Evolutionary conservation across 2,329 filamentous ascomycete genomes (phyloP), one percentile per base, ranked within the genome.

Genomic region (Pseudocercospora crystallina): DNA sequence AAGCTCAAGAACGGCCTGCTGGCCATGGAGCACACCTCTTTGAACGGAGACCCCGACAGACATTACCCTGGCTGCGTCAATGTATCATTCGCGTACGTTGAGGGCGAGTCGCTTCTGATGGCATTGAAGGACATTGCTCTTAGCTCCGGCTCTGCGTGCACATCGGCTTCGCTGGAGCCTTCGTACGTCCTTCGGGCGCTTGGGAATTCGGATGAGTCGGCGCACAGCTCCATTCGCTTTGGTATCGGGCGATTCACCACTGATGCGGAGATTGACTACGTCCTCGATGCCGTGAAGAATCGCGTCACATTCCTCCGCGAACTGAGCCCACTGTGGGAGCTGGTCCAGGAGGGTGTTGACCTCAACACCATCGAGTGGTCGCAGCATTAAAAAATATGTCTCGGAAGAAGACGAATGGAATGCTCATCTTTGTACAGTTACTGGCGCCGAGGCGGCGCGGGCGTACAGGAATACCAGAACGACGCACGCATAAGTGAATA

Each of bases 31-130:
- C 94, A 99, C 73, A 96, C 94, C 2, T 82, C 80, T 8, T 85
- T 96, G 62, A 99, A 99, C 65, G 94, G 94, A 43, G 90, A 94
- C 62, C 80, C 85, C 2, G 73, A 86, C 4, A 80, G 83, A 45
- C 95, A 95, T 71, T 99, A 99, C 69, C 90, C 94, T 2, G 94
- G 94, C 57, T 99, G 94, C 64, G 92, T 99, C 55, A 99, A 99
- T 71, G 88, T 99, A 9, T 99, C 94, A 0, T 99, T 99, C 67
- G 92, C 94, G 31, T 99, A 99, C 65, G 90, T 99, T 4, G 94
- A 99, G 73, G 94, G 94, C 61, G 94, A 99, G 73, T 97, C 94
- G 2, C 85, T 99, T 1, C 80, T 99, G 57, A 99, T 99, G 94
- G 94, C 94, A 0, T 76, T 99, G 39, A 99, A 99, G 74, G 94